Evolutionary conservation across 305 asterid genomes (phyloP).

Genomic region (Solanum chacoense): DNA sequence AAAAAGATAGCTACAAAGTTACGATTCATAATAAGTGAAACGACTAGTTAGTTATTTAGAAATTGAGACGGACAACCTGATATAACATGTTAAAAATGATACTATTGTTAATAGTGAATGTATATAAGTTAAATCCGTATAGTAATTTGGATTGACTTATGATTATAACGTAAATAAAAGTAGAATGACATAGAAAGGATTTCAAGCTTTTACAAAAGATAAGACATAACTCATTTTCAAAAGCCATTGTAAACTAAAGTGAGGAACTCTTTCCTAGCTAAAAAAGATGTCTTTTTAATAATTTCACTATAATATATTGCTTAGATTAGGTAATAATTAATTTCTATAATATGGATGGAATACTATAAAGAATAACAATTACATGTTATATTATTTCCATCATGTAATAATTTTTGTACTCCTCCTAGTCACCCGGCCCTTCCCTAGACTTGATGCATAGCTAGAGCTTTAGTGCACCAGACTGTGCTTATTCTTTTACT

Average conservation of each 20-base stretch:
- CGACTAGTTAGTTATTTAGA: neutral
- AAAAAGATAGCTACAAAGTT: neutral
- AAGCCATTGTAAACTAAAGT: neutral
- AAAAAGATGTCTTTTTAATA: neutral
- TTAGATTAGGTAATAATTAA: neutral
- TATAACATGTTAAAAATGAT: neutral
- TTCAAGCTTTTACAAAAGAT: neutral
- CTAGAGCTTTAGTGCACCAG: neutral
- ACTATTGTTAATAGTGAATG: neutral
- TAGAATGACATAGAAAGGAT: neutral
- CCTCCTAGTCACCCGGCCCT: neutral
- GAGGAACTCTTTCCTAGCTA: neutral
- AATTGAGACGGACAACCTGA: neutral
- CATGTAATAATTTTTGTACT: neutral
- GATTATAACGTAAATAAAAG: neutral
- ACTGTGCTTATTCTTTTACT: neutral
- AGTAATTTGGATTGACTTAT: neutral
- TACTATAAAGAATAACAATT: neutral
- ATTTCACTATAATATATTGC: neutral
- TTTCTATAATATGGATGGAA: neutral
- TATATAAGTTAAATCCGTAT: neutral
- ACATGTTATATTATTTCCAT: neutral
- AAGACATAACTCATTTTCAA: neutral
- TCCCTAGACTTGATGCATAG: neutral
- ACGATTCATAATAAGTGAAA: neutral